Percentiles rank a stretch among this genome's conserved stretches.
Evolutionary conservation across 148 eudicot genomes (phyloP).

Genomic region (Camellia japonica): DNA sequence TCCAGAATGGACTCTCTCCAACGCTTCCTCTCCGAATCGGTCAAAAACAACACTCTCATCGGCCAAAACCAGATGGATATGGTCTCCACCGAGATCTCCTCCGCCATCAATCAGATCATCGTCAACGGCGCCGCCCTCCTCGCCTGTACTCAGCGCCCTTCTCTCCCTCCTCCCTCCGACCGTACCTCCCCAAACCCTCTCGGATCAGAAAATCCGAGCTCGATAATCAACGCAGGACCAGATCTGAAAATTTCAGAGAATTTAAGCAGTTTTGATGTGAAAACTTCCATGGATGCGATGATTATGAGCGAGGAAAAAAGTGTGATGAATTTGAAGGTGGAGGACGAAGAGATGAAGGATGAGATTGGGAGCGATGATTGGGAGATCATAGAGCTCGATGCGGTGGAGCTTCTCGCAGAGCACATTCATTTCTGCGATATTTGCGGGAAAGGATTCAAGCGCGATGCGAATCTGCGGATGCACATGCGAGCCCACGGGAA

Average conservation of each 20-base stretch:
- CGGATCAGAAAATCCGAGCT: neutral
- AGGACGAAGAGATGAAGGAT: neutral
- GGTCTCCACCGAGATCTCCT: conserved; percentile 53
- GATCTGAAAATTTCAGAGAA: neutral
- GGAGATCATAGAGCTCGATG: too few species aligned
- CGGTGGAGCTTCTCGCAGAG: too few species aligned
- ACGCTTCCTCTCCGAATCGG: conserved; percentile 45
- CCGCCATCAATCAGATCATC: conserved; percentile 64
- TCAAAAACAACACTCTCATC: conserved; percentile 40
- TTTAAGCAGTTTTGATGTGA: neutral
- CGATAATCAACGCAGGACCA: neutral
- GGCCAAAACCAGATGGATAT: conserved; percentile 31
- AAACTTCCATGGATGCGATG: neutral
- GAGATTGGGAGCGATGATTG: too few species aligned
- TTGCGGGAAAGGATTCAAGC: conserved; percentile 72
- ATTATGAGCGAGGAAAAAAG: neutral
- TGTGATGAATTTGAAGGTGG: conserved; percentile 19
- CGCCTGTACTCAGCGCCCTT: conserved; percentile 22
- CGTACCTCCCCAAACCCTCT: too few species aligned
- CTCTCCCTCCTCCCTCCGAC: neutral
- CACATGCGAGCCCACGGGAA: conserved; percentile 74
- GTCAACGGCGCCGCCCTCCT: conserved; percentile 69
- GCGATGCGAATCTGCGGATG: conserved; percentile 72
- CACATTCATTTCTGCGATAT: conserved; percentile 55
- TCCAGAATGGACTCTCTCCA: conserved; percentile 60